Evolutionary conservation across 176 grass and related monocot genomes (phyloP).

Genomic region (Oryza meridionalis): DNA sequence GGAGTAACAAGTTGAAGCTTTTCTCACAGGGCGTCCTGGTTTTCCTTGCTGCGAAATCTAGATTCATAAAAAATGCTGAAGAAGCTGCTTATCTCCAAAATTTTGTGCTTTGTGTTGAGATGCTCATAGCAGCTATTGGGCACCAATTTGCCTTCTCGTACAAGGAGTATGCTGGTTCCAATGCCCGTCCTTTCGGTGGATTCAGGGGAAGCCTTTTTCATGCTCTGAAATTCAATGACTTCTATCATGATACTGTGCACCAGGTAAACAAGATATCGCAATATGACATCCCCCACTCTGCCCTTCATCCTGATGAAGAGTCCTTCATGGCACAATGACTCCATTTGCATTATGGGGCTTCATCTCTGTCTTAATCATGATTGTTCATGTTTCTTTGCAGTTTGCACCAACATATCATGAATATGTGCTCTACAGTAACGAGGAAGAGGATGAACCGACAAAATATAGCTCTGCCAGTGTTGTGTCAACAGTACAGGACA

Average conservation of each 20-base stretch:
- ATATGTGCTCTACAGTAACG: slow-evolving; percentile 82
- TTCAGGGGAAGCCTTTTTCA: slow-evolving; percentile 77
- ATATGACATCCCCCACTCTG: not conserved
- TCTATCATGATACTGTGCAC: slow-evolving; percentile 97
- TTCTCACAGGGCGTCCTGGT: slow-evolving; percentile 76
- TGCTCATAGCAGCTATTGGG: slow-evolving; percentile 80
- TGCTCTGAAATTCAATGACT: slow-evolving; percentile 79
- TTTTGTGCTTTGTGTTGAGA: slow-evolving; percentile 81
- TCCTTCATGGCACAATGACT: not conserved
- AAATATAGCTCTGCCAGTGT: slow-evolving; percentile 77
- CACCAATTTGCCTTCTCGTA: slow-evolving; percentile 69
- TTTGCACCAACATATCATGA: slow-evolving; percentile 96
- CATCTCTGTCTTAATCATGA: not conserved
- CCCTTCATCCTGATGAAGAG: not conserved
- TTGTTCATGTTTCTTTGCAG: slow-evolving; percentile 35
- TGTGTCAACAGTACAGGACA: slow-evolving; percentile 60
- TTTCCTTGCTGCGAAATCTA: slow-evolving; percentile 88
- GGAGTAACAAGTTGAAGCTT: slow-evolving; percentile 9
- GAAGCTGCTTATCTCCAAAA: slow-evolving; percentile 86
- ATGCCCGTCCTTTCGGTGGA: slow-evolving; percentile 57
- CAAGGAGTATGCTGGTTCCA: slow-evolving; percentile 82
- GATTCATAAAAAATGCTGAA: slow-evolving; percentile 71
- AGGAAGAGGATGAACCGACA: slow-evolving; percentile 51
- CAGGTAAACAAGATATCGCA: slow-evolving; percentile 58
- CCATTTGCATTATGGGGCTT: not conserved